phyloP scores from a whole-genome alignment of 352 stramenopile species.

The Phytophthora macrochlamydospora region DNA sequence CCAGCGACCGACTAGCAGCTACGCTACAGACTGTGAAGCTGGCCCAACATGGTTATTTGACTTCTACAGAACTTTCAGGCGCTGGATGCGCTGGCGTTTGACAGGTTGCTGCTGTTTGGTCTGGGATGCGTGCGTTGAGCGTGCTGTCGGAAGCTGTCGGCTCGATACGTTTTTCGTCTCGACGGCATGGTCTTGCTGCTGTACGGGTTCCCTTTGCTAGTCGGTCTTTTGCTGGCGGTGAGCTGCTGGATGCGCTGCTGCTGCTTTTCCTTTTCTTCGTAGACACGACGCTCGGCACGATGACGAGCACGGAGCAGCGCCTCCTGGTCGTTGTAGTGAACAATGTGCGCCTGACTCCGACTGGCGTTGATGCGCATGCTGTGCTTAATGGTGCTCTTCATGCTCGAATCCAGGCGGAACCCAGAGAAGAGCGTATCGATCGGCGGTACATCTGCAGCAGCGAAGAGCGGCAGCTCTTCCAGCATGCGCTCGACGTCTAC shows the following conservation, averaged over 20 bases:
- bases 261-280: constrained; percentile 72
- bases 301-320: constrained; percentile 53
- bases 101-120: constrained; percentile 21
- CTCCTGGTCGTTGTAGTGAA: constrained; percentile 71
- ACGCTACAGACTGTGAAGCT: neutral
- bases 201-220: constrained; percentile 36
- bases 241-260: constrained; percentile 61
- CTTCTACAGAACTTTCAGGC: constrained; percentile 4
- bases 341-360: constrained; percentile 67
- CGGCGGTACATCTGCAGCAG: constrained; percentile 35
- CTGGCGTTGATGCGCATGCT: constrained; percentile 84
- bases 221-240: constrained; percentile 34
- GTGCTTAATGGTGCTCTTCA: constrained; percentile 74
- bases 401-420: constrained; percentile 72
- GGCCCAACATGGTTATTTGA: too few relatives aligned
- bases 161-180: constrained; percentile 58
- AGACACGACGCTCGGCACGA: constrained; percentile 66
- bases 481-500: constrained; percentile 49
- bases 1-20: neutral
- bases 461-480: constrained; percentile 48
- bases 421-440: constrained; percentile 64
- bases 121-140: constrained; percentile 36
- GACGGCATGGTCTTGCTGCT: constrained; percentile 53
- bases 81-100: constrained; percentile 30
- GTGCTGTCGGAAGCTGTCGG: constrained; percentile 48